Base-by-base conservation (phyloP, 2,329 filamentous ascomycete species). In the Sordariomycetes sp. region DNA sequence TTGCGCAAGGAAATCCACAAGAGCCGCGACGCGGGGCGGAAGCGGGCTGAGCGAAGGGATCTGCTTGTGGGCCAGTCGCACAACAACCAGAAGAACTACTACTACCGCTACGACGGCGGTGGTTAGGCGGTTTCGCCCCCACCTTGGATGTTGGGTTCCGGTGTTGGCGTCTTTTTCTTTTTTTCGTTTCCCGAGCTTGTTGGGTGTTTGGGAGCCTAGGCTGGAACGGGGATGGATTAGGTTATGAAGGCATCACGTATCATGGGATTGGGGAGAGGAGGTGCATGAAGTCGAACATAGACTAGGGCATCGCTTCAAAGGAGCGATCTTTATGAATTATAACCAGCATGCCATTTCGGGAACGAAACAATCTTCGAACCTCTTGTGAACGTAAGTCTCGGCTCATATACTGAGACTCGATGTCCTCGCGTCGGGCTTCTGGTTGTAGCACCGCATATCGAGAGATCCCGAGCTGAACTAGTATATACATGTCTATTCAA, bases 51-150 rank as follows among this genome's bases (percentile, higher is more conserved):
- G 65, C 77, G 78, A 61, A 85, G 85, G 63, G 79, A 87, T 61
- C 87, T 84, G 72, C 79, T 80, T 35, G 79, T 90, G 65, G 85
- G 92, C 66, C 86, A 82, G 74, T 80, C 80, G 65, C 77, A 74
- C 60, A 96, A 96, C 72, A 80, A 80, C 75, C 89, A 95, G 69
- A 79, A 80, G 67, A 74, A 73, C 63, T 81, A 79, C 70, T 78
- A 78, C 66, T 79, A 79, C 72, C 76, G 69, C 56, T 75, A 74
- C 62, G 65, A 71, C 60, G 68, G 68, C 57, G 73, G 73, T 67
- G 73, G 73, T 69, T 75, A 66, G 59, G 57, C 51, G 42, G 45
- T 10, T 42, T n/a, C n/a, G n/a, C 28, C 3, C 10, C 36, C 36
- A 39, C 12, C 20, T 22, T 50, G 8, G 45, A 7, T 10, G 22